Conservation (phyloP, 2,329 filamentous ascomycete genomes). For the Cladosporium sp. region DNA sequence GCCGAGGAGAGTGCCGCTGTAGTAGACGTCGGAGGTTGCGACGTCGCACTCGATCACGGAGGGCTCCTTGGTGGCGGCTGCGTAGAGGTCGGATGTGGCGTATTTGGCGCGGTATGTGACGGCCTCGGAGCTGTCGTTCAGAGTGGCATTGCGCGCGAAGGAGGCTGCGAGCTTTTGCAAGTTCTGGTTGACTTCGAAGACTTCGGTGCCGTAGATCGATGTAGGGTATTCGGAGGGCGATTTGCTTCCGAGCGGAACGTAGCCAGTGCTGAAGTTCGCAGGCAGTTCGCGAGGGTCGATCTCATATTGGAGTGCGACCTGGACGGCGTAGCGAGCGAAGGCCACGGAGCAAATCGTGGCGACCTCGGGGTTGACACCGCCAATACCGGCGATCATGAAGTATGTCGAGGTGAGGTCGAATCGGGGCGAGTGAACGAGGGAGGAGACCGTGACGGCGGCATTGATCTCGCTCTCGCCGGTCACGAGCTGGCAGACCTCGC, state of each 20-base stretch:
- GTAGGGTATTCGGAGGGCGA: constrained; percentile 43
- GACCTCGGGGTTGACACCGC: constrained; percentile 66
- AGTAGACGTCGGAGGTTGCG: constrained; percentile 70
- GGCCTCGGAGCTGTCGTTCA: constrained; percentile 36
- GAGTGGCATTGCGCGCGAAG: constrained; percentile 32
- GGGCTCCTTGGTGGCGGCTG: constrained; percentile 45
- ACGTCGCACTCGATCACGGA: constrained; percentile 61
- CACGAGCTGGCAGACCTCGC: constrained; percentile 59
- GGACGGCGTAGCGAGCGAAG: constrained; percentile 65
- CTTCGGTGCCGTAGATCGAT: constrained; percentile 39
- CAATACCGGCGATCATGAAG: constrained; percentile 69
- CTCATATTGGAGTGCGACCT: constrained; percentile 73
- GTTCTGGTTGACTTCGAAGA: constrained; percentile 39
- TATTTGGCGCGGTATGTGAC: constrained; percentile 37
- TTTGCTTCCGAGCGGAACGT: constrained; percentile 60
- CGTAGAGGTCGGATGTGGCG: constrained; percentile 41
- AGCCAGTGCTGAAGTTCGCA: constrained; percentile 61
- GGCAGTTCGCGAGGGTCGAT: constrained; percentile 68
- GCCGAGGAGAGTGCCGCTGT: constrained; percentile 56
- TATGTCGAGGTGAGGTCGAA: constrained; percentile 67
- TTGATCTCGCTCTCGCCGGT: constrained; percentile 67
- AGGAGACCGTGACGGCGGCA: constrained; percentile 64
- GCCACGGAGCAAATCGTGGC: constrained; percentile 64
- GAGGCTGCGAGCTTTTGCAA: constrained; percentile 32
- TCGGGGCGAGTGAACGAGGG: constrained; percentile 52